Evolutionary conservation across 306 rosid genomes (phyloP).

Genomic region (Glycine soja): DNA sequence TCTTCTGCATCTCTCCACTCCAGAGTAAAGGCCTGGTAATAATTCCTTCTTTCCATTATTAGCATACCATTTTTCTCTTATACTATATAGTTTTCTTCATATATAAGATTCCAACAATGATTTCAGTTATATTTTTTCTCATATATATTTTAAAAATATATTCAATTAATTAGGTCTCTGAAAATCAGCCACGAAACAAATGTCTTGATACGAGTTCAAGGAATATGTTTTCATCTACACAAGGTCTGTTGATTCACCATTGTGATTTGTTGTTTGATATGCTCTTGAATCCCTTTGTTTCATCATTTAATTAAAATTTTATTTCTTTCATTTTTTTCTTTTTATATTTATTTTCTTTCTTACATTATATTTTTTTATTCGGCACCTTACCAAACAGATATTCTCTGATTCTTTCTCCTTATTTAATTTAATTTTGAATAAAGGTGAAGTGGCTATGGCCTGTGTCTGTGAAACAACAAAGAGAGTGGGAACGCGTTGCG

Average conservation of each 20-base stretch:
- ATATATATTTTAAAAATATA: not conserved
- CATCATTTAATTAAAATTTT: too few relatives aligned
- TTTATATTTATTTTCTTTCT: too few relatives aligned
- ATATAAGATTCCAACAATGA: too few relatives aligned
- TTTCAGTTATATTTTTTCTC: not conserved
- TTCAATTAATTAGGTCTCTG: conserved; percentile 57
- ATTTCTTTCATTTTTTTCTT: too few relatives aligned
- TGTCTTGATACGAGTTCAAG: conserved; percentile 59
- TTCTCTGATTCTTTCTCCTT: not conserved
- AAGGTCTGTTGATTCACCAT: conserved; percentile 55
- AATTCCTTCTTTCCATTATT: conserved; percentile 1
- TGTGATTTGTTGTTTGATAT: too few relatives aligned
- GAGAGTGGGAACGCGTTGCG: conserved; percentile 63
- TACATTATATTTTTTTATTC: not conserved
- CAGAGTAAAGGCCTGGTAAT: conserved; percentile 66
- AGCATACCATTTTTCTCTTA: not conserved
- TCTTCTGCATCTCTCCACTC: conserved; percentile 62
- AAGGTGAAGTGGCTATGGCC: not conserved
- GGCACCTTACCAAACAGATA: not conserved
- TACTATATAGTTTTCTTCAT: too few relatives aligned
- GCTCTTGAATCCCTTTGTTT: too few relatives aligned
- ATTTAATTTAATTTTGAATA: not conserved
- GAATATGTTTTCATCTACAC: conserved; percentile 73
- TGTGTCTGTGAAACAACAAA: conserved; percentile 15
- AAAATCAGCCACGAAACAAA: conserved; percentile 58